Conservation (phyloP, 2,329 filamentous ascomycete genomes). For the Aspergillus nomiae region DNA sequence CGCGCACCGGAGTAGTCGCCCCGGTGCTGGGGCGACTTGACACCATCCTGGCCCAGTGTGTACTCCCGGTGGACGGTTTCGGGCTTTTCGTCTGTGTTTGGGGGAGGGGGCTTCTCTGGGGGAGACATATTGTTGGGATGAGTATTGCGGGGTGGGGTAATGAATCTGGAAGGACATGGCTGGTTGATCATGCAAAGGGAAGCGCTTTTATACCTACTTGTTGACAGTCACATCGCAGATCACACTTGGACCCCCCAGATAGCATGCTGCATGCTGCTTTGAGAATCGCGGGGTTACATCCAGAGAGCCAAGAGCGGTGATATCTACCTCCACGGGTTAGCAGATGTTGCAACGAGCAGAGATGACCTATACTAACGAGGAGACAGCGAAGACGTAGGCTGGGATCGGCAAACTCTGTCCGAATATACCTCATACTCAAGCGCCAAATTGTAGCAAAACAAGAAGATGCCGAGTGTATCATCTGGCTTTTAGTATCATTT, state of each 20-base stretch:
- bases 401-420: not conserved
- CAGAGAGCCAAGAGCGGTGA: not conserved
- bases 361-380: not conserved
- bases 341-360: not conserved
- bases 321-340: not conserved
- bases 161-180: not conserved
- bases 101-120: not conserved
- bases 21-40: constrained; percentile 9
- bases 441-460: not conserved
- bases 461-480: constrained; percentile 5
- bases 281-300: not conserved
- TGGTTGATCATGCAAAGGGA: not conserved
- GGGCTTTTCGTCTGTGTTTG: constrained; percentile 12
- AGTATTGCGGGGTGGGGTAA: no score
- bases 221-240: not conserved
- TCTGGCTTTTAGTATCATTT: not conserved
- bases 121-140: not conserved
- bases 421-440: not conserved
- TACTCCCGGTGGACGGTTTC: constrained; percentile 16
- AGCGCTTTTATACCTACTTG: not conserved
- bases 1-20: constrained; percentile 43
- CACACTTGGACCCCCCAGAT: no score
- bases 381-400: not conserved
- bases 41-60: constrained; percentile 16
- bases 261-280: no score